Evolutionary conservation across 495 filamentous ascomycete genomes (phyloP).

Genomic region (Cryomyces minteri): DNA sequence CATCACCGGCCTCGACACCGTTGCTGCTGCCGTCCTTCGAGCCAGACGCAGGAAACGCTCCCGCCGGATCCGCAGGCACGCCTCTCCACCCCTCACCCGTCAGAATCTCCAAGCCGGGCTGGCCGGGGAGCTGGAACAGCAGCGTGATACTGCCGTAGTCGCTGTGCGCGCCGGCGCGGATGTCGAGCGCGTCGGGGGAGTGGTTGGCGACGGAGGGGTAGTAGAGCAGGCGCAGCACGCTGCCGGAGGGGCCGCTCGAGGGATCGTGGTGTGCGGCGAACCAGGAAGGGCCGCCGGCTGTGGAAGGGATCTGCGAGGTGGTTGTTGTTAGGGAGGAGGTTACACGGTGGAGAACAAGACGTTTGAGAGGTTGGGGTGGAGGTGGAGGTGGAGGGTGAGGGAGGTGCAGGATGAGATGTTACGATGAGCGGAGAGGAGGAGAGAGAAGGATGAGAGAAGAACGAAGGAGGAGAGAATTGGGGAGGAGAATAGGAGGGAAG

Average conservation of each 20-base stretch:
- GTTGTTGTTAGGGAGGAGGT: too few relatives aligned
- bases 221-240: conserved; percentile 65
- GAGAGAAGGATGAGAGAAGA: too few relatives aligned
- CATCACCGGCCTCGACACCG: conserved; percentile 27
- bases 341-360: too few relatives aligned
- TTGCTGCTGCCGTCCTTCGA: conserved; percentile 9
- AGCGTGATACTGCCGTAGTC: conserved; percentile 51
- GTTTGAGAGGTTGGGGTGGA: too few relatives aligned
- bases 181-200: conserved; percentile 28
- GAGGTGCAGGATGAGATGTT: too few relatives aligned
- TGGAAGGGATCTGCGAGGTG: conserved; percentile 20
- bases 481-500: too few relatives aligned
- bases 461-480: too few relatives aligned
- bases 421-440: too few relatives aligned
- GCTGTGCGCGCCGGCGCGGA: conserved; percentile 50
- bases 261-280: conserved; percentile 57
- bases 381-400: too few relatives aligned
- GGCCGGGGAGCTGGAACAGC: conserved; percentile 60
- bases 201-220: conserved; percentile 30
- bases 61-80: conserved; percentile 38
- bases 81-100: conserved; percentile 38
- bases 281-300: conserved; percentile 37
- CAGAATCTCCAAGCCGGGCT: conserved; percentile 76
- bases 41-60: too few relatives aligned
- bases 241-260: conserved; percentile 40